Percentiles rank a stretch among this genome's conserved stretches.
These are phyloP conservation scores for Rutstroemia sp. DNA, from an alignment of 2,329 filamentous ascomycete genomes.

Conservation along the genomic window DNA sequence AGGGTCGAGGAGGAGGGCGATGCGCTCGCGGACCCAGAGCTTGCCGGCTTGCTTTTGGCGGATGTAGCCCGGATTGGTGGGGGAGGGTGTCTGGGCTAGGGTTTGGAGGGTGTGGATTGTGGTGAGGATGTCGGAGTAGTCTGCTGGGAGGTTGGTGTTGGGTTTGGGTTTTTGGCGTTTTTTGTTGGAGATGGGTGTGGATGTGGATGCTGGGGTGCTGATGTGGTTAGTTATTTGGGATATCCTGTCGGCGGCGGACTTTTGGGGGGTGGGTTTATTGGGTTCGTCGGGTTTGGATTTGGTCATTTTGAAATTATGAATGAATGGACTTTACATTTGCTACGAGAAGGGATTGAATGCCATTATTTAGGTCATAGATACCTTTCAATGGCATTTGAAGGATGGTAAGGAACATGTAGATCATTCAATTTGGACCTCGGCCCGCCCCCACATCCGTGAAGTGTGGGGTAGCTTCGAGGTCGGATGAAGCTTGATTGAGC, in stretches of 20 bases:
- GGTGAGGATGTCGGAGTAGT: conserved; percentile 54
- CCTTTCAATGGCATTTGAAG: too few species aligned
- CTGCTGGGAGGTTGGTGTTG: conserved; percentile 42
- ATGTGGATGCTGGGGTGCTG: background rate
- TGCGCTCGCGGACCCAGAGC: conserved; percentile 56
- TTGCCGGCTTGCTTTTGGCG: conserved; percentile 58
- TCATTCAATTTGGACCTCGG: conserved; percentile 2
- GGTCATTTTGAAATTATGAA: conserved; percentile 10
- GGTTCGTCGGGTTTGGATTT: background rate
- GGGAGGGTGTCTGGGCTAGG: conserved; percentile 48
- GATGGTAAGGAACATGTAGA: background rate
- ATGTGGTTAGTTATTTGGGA: conserved; percentile 28
- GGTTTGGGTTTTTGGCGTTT: conserved; percentile 24
- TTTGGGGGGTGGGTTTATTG: conserved; percentile 1
- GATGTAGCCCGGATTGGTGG: conserved; percentile 48
- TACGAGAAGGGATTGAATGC: too few species aligned
- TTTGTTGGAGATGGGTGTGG: conserved; percentile 15
- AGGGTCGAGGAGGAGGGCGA: conserved; percentile 49
- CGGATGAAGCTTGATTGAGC: too few species aligned
- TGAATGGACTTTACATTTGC: background rate
- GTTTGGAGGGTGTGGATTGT: conserved; percentile 45
- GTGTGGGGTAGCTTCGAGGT: background rate
- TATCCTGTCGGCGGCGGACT: conserved; percentile 24
- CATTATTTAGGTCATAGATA: too few species aligned
- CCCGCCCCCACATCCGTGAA: background rate